Evolutionary conservation across 1,284 basidiomycete genomes (phyloP), one percentile per base, ranked within the genome.

Genomic region (Apiotrichum veenhuisii): DNA sequence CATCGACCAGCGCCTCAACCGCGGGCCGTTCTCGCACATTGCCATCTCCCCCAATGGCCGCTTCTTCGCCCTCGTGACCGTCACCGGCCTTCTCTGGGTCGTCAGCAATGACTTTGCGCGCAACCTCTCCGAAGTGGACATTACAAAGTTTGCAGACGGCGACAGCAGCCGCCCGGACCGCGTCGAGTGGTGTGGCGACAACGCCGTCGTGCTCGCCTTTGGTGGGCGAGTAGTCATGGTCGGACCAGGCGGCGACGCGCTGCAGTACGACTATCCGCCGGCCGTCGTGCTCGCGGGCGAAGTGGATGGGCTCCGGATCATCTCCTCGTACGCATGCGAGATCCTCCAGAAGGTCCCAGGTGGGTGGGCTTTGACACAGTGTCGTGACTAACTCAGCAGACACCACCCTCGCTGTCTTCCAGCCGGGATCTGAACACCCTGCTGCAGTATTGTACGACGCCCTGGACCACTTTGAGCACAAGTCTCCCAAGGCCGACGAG

Each of bases 151-250:
- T 26, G 66, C 66, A 12, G 49, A 41, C 36, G 71, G 72, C 43
- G 64, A 63, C 38, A 62, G 67, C 15, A 52, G 54, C 7, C 55
- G 70, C 36, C 78, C 79, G 10, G 72, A 82, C 30, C 85, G 87
- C 64, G 85, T 94, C 0, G 88, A 89, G 69, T 98, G 96, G 96
- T 98, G 94, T 70, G 94, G 94, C 7, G 93, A 93, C 71, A 93
- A 98, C 74, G 91, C 92, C 0, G 88, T 98, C 26, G 82, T 92
- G 2, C 82, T 98, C 18, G 87, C 86, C 2, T 98, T 91, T 88
- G 71, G 66, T 38, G 80, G 83, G n/a, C 79, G 87, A 45, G 87
- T 87, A 0, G 78, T 94, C 17, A 82, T 99, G 47, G 88, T 97
- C 11, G 94, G 95, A 2, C 95, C 95, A 5, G 90, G 87, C 62